phyloP scores from a whole-genome alignment of 345 rosid species.

The Trapa bicornis region DNA sequence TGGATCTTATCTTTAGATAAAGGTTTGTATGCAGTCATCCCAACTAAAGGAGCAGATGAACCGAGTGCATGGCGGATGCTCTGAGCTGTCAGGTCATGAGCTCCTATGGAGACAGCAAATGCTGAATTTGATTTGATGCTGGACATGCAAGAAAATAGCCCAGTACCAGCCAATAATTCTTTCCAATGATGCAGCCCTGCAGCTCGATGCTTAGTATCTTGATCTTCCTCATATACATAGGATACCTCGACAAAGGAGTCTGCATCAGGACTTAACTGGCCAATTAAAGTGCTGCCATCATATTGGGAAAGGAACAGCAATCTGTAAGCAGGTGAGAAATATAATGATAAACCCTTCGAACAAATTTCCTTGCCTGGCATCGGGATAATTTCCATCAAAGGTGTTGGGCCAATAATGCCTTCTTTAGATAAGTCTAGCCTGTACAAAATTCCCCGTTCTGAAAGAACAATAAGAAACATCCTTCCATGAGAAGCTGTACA shows the following conservation, averaged over 20 bases:
- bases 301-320: slow-evolving; percentile 72
- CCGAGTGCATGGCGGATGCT: slow-evolving; percentile 69
- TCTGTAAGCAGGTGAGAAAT: slow-evolving; percentile 65
- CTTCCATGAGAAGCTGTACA: slow-evolving; percentile 67
- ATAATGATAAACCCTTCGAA: slow-evolving; percentile 75
- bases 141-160: slow-evolving; percentile 74
- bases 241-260: slow-evolving; percentile 58
- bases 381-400: slow-evolving; percentile 61
- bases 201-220: slow-evolving; percentile 52
- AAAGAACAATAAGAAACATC: slow-evolving; percentile 75
- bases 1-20: slow-evolving; percentile 83
- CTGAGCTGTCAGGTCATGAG: slow-evolving; percentile 59
- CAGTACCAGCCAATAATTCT: slow-evolving; percentile 67
- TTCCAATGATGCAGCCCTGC: slow-evolving; percentile 92
- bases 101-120: slow-evolving; percentile 49
- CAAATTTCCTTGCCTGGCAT: slow-evolving; percentile 48
- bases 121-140: slow-evolving; percentile 64
- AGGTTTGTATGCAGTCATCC: slow-evolving; percentile 86
- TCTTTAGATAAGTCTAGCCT: slow-evolving; percentile 65
- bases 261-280: slow-evolving; percentile 59
- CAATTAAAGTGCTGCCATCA: slow-evolving; percentile 74
- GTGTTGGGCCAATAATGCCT: slow-evolving; percentile 75
- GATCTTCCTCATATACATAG: slow-evolving; percentile 62
- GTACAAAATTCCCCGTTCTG: slow-evolving; percentile 69
- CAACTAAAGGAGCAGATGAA: slow-evolving; percentile 77